Evolutionary conservation across 2,329 filamentous ascomycete genomes (phyloP).

Genomic region (Nigrospora oryzae): DNA sequence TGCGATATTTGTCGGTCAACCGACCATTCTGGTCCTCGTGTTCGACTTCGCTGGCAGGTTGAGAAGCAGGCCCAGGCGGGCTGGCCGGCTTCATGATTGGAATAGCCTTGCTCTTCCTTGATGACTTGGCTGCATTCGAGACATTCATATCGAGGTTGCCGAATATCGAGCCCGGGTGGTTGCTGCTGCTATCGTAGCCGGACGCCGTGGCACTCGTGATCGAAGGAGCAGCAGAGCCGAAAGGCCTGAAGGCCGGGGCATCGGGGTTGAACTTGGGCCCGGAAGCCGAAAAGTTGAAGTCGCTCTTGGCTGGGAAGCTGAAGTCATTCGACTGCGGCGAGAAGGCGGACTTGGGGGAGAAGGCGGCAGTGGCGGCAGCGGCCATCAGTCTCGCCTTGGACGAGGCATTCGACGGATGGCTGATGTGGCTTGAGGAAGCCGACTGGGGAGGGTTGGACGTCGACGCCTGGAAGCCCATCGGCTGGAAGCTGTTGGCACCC

Average conservation of each 20-base stretch:
- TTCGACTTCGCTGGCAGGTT: constrained; percentile 6
- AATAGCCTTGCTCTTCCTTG: constrained; percentile 72
- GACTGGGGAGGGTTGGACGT: constrained; percentile 23
- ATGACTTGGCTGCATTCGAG: constrained; percentile 54
- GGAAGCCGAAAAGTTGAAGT: constrained; percentile 61
- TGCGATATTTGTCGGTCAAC: constrained; percentile 55
- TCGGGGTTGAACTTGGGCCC: constrained; percentile 66
- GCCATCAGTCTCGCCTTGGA: constrained; percentile 53
- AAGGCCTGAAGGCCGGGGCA: constrained; percentile 68
- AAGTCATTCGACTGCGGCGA: constrained; percentile 54
- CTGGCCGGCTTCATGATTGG: constrained; percentile 66
- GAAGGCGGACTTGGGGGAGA: constrained; percentile 37
- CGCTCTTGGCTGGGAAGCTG: constrained; percentile 32
- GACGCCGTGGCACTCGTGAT: constrained; percentile 36
- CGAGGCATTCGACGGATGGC: constrained; percentile 27
- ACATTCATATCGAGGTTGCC: constrained; percentile 57
- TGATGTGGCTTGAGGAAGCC: constrained; percentile 29
- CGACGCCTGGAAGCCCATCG: constrained; percentile 34
- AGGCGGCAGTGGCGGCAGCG: constrained; percentile 38
- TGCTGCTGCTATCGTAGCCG: constrained; percentile 32
- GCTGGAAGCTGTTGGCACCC: constrained; percentile 31
- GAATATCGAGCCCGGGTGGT: constrained; percentile 51
- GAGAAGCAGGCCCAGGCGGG: constrained; percentile 21
- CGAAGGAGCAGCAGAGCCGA: constrained; percentile 35
- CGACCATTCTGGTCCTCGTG: constrained; percentile 52